Base-by-base conservation (phyloP, 179 eudicot species). In the Camellia oleifera region DNA sequence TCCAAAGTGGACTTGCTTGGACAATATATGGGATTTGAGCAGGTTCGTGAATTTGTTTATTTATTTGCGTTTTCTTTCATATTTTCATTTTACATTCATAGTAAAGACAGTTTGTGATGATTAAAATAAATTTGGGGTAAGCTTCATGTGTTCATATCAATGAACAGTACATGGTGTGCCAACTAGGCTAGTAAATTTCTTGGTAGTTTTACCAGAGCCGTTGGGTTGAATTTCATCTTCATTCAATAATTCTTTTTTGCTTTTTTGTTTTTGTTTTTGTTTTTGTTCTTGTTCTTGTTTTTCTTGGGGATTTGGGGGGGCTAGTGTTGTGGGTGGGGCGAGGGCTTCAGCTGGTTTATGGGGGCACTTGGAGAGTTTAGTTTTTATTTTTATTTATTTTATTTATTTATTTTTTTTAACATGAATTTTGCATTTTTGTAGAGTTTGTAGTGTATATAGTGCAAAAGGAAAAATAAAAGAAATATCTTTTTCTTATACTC, bases 1-100 rank as follows among this genome's bases (percentile, higher is more conserved):
- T 76, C 81, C 90, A 67, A 89, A 85, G 63, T 93, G 95, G 94
- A 86, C 91, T 17, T 93, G 97, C 76, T 81, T 83, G 2, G 88
- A 89, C 42, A 93, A 91, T 82, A 66, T 78, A n/a, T 86, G 94
- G 94, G 89, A 90, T 82, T 67, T 83, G 53, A 84, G 87, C 72
- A 91, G 95, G 97, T 93, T 48, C 26, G 45, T 46, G 88, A 15
- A 46, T 10, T 17, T 26, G 13, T 57, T 23, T 57, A 7, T 8
- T 32, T 32, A 32, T 32, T 32, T 32, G 32, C 32, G 1, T 32
- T 32, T 32, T 32, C 14, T 18, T 13, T 18, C 62, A 45, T 32
- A 1, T 74, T 40, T 63, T 20, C 57, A 3, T 72, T 72, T n/a
- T 53, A 80, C 89, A n/a, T n/a, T 45, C 54, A 48, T 77, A 67